phyloP scores from a whole-genome alignment of 2,329 filamentous ascomycete genomes.

The Tolypocladium ophioglossoides region DNA sequence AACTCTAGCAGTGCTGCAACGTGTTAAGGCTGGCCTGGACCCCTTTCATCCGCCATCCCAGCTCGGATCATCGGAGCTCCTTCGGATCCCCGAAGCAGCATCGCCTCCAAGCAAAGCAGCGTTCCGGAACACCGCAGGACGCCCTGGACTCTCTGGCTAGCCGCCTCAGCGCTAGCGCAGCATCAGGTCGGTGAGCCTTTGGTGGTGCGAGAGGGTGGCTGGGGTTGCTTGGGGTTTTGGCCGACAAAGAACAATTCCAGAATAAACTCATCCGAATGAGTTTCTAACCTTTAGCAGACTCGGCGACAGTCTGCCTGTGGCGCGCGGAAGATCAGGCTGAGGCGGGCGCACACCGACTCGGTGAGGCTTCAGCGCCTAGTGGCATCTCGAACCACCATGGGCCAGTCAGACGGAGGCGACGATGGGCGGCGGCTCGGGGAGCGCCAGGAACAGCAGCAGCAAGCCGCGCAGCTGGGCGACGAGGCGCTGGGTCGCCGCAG shows the following conservation, averaged over 20 bases:
- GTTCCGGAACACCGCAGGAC: too few species aligned
- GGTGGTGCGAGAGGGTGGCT: background rate
- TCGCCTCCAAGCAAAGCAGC: too few species aligned
- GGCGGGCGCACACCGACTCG: background rate
- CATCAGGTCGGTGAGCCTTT: background rate
- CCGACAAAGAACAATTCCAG: background rate
- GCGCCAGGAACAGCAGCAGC: background rate
- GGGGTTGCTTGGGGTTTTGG: background rate
- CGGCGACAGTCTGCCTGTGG: background rate
- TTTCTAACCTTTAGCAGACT: background rate
- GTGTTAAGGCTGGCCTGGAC: background rate
- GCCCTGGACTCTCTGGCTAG: too few species aligned
- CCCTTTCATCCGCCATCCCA: background rate
- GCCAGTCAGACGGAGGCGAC: background rate
- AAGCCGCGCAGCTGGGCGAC: background rate
- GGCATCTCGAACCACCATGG: background rate
- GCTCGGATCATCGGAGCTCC: background rate
- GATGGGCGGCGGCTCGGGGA: background rate
- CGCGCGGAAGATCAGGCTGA: background rate
- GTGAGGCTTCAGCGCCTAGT: background rate
- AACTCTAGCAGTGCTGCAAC: background rate
- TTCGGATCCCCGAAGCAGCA: background rate
- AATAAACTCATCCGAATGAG: background rate
- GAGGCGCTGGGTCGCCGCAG: slow-evolving; percentile 8
- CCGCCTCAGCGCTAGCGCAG: background rate